Evolutionary conservation across 176 grass and related monocot genomes (phyloP), one percentile per base, ranked within the genome.

Genomic region (Pontederia crassipes): DNA sequence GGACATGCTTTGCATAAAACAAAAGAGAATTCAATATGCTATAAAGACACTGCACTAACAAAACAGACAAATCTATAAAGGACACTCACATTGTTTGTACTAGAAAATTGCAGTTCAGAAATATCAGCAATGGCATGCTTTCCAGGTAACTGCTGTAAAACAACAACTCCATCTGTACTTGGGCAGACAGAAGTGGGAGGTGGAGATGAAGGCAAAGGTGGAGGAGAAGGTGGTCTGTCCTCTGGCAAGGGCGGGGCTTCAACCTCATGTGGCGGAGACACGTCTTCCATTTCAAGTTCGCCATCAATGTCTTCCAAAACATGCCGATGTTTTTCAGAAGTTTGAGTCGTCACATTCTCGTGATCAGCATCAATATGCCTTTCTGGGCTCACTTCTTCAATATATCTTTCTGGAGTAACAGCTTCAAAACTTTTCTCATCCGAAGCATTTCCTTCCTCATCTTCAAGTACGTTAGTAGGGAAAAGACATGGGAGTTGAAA

Each of bases 201-300:
- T 58, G 90, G 90, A 57, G 90, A 95, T 65, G 87, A 84, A 55
- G 92, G 92, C 81, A 97, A 76, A 12, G 92, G 92, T 54, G 92
- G 92, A 45, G 92, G 92, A 45, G 92, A 88, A 70, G 92, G 87
- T 61, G 92, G 79, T 64, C 51, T 84, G 49, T 85, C 87, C 50
- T 88, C 63, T 72, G 92, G 92, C 48, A 91, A 71, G 20, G 92
- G 92, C 20, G 92, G 92, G 64, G 78, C 49, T 81, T 65, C 64
- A 55, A 55, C 59, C 15, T 78, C 75, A 62, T 67, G 79, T 17
- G 71, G 72, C 8, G 92, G 92, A 28, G 93, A 79, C 61, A 82
- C 81, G 76, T 97, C 93, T 61, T 97, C 93, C 87, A 97, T 97
- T 79, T 97, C 93, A 57, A 85, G 84, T 46, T 97, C 93, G 77